Percentiles rank a stretch among this genome's conserved stretches.
These are phyloP conservation scores for Nemania sp. DNA, from an alignment of 2,329 filamentous ascomycete genomes.

Conservation along the genomic window DNA sequence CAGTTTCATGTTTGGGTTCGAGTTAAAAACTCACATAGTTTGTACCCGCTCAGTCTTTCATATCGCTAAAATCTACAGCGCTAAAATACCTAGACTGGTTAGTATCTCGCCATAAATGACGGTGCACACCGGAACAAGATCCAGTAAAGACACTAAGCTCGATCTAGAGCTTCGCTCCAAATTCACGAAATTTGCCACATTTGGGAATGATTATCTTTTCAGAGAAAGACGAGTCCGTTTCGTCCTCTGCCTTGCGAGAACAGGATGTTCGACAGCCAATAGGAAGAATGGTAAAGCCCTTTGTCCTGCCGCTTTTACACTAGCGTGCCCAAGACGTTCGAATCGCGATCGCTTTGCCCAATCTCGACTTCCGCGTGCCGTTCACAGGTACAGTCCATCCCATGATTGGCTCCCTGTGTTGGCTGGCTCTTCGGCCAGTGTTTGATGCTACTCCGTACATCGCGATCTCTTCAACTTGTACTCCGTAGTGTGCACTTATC, in stretches of 20 bases:
- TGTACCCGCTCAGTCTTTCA: no score
- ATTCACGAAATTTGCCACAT: conserved; percentile 20
- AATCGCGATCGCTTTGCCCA: conserved; percentile 13
- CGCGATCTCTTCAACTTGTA: conserved; percentile 10
- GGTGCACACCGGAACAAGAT: no score
- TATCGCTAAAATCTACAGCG: no score
- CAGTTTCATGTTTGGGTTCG: no score
- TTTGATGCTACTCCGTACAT: conserved; percentile 6
- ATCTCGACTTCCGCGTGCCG: no score
- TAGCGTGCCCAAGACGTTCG: conserved; percentile 14
- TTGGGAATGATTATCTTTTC: conserved; percentile 2
- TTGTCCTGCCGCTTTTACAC: conserved; percentile 24
- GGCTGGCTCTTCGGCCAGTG: conserved; percentile 10
- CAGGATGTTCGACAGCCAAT: conserved; percentile 14
- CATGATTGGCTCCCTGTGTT: no score
- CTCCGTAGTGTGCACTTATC: neutral
- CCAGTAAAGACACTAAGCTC: no score
- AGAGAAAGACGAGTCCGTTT: conserved; percentile 14
- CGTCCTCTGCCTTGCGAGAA: neutral
- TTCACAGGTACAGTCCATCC: no score
- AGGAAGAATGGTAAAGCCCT: neutral
- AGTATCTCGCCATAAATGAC: no score
- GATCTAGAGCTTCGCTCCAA: no score
- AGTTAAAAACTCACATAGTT: no score
- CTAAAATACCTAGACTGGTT: no score